Percentiles rank a stretch among this genome's conserved stretches.
Evolutionary conservation across 192 early-diverging fungal genomes (phyloP).

Genomic region (Helicostylum pulchrum): DNA sequence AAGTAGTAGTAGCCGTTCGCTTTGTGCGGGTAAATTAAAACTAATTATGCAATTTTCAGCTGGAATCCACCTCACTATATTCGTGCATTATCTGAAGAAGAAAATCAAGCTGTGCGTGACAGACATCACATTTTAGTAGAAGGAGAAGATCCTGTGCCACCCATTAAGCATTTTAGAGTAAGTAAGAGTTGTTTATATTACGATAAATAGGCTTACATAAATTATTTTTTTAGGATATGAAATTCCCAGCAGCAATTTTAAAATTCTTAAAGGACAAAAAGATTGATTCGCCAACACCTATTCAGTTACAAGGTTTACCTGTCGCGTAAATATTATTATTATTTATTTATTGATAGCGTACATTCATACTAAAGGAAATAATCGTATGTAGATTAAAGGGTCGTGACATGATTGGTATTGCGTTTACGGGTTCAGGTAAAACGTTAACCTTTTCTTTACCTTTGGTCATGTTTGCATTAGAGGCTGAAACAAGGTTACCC

Average conservation of each 20-base stretch:
- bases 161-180: slow-evolving; percentile 73
- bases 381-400: slow-evolving; percentile 73
- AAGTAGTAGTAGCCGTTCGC: too few species aligned
- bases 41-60: slow-evolving; percentile 19
- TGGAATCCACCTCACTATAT: slow-evolving; percentile 82
- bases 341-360: too few species aligned
- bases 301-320: slow-evolving; percentile 96
- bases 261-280: slow-evolving; percentile 75
- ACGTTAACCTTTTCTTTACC: slow-evolving; percentile 94
- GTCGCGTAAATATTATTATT: slow-evolving; percentile 70
- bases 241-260: slow-evolving; percentile 75
- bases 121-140: slow-evolving; percentile 89
- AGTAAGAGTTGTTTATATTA: background rate
- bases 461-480: slow-evolving; percentile 88
- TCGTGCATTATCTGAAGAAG: slow-evolving; percentile 49
- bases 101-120: slow-evolving; percentile 58
- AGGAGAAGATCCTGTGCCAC: slow-evolving; percentile 82
- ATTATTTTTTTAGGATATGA: slow-evolving; percentile 71
- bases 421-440: slow-evolving; percentile 97
- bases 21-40: background rate
- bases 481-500: slow-evolving; percentile 85
- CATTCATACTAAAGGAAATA: too few species aligned
- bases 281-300: slow-evolving; percentile 89
- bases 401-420: slow-evolving; percentile 97
- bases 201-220: background rate